Evolutionary conservation across 2,329 filamentous ascomycete species (phyloP).

Genomic region (Calonectria fujianensis): DNA sequence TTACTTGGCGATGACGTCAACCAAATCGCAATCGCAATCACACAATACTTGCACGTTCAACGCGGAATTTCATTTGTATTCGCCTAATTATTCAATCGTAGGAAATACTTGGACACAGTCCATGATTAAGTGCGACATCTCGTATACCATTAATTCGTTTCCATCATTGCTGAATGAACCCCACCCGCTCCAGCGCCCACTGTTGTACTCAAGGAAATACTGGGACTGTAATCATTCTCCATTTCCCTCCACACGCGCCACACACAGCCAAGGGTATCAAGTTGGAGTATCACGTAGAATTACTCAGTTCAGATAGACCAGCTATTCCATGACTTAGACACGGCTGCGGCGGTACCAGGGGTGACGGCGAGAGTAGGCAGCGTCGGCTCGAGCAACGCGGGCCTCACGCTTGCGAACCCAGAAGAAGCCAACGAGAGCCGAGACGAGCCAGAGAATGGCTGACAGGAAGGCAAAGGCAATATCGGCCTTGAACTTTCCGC

Average conservation of each 20-base stretch:
- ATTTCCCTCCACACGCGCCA: constrained; percentile 6
- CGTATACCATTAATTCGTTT: constrained; percentile 24
- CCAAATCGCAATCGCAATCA: constrained; percentile 2
- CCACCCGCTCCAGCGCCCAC: neutral
- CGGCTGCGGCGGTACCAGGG: constrained; percentile 66
- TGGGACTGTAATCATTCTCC: constrained; percentile 4
- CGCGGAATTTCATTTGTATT: constrained; percentile 4
- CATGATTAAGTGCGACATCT: neutral
- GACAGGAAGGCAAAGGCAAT: constrained; percentile 84
- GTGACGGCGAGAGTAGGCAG: constrained; percentile 55
- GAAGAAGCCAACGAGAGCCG: constrained; percentile 74
- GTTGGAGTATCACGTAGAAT: constrained; percentile 31
- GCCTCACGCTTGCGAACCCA: constrained; percentile 68
- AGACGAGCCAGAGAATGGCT: constrained; percentile 82
- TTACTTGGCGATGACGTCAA: constrained; percentile 22
- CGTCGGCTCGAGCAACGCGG: constrained; percentile 59
- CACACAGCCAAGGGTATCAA: constrained; percentile 11
- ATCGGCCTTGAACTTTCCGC: constrained; percentile 81
- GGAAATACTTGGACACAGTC: constrained; percentile 16
- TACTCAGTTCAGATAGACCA: constrained; percentile 20
- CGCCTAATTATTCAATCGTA: neutral
- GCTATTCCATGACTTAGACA: constrained; percentile 59
- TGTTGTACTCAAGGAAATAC: constrained; percentile 18
- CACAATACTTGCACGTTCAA: neutral
- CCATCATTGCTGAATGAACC: constrained; percentile 25